Evolutionary conservation across 495 filamentous ascomycete genomes (phyloP), one percentile per base, ranked within the genome.

Genomic region (Massariosphaeria phaeospora): DNA sequence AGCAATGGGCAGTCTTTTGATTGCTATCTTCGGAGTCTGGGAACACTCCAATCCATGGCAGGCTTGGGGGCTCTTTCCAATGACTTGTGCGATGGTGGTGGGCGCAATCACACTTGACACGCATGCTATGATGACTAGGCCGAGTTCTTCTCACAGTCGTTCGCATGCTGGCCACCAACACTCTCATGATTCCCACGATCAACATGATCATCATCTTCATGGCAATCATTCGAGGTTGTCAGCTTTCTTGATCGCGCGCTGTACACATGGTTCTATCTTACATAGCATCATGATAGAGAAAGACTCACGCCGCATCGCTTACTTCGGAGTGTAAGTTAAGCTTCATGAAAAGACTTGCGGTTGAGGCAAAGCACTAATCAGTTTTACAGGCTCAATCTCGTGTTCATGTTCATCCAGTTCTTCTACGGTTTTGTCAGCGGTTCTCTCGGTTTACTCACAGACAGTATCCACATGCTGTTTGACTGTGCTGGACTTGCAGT

Each of bases 381-480:
- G 6, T 4, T 24, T 48, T 7, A 5, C 66, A 95, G 88, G 59
- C 78, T 99, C 35, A 99, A 99, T 65, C 89, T 99, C 48, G 72
- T 73, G 1, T 99, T 99, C 68, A 99, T 99, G 93, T 73, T 89
- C 12, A 81, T 97, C 2, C 93, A 99, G 65, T 84, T 91, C 17
- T 86, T 88, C 27, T 99, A 99, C 65, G 93, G 93, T 27, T 90
- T 93, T 59, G 66, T 88, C 11, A 96, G 90, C 5, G 90, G 93
- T 48, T 97, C 94, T 1, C 76, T 99, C 6, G 93, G 93, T 1
- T 76, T 99, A 2, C 82, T 99, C 3, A 95, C 89, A 61, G 93
- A 99, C 69, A 96, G 89, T 65, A 94, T 99, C 55, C 93, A 99
- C 70, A 99, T 99, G 93, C 94, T 99, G 66, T 99, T 99, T 59